Base-by-base conservation (phyloP, 768 basidiomycete species). In the Boletales sp. region DNA sequence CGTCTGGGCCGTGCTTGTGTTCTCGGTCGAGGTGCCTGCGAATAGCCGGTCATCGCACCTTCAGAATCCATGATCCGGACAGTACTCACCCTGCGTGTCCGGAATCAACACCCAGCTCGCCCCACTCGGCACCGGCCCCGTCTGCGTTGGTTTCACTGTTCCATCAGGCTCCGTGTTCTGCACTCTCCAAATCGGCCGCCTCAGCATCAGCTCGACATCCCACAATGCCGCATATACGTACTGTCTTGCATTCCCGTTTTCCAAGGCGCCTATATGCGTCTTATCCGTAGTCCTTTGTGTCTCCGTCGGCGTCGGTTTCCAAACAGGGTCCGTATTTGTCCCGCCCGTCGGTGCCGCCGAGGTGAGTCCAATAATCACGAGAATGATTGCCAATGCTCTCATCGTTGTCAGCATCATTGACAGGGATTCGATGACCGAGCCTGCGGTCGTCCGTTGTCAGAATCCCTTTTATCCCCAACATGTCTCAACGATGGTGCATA, bases 251-350 rank as follows among this genome's bases (percentile, higher is more conserved):
- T 50, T 29, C 35, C 40, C 44, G 30, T 37, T 27, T 14, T 40
- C 32, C 38, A 37, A 40, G 37, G 48, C 35, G 11, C 34, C 47
- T 46, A 59, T 36, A 55, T 53, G 31, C 21, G 46, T 43, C 37
- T 9, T 8, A 42, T 47, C 51, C 56, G 47, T 48, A 46, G 43
- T 30, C 43, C 50, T 41, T 24, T 43, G 29, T 38, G 45, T 41
- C 35, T 43, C 55, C 51, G 53, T 61, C 38, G 62, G 47, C 39
- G 18, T 51, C 49, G 48, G 53, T 39, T 39, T 43, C n/a, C 40
- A 17, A 18, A 13, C 2, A 6, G 47, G 5, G 32, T 40, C 47
- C 38, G 39, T 18, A 21, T 29, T 36, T 39, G 24, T 38, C 47
- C 45, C 48, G 32, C 45, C n/a, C 37, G 41, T 47, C 31, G 54